phyloP scores from a whole-genome alignment of 2,329 filamentous ascomycete species.

The Aureobasidium sp. region DNA sequence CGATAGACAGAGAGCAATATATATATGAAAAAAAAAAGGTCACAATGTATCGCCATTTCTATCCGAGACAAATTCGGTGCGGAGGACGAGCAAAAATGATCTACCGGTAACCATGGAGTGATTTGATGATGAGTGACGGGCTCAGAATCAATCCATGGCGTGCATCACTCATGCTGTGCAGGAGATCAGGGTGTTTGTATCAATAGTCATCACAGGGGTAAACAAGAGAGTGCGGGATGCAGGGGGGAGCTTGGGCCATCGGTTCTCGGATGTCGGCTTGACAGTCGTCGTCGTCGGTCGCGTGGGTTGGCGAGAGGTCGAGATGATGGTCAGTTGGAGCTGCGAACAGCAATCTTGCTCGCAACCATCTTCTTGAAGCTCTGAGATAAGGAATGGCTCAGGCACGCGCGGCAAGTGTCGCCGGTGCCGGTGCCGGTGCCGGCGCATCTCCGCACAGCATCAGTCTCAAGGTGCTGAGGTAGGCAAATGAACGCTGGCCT shows the following conservation, averaged over 20 bases:
- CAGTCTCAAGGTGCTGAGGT: conserved; percentile 78
- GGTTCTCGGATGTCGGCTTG: conserved; percentile 13
- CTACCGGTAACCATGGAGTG: too few species aligned
- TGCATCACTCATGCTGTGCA: conserved; percentile 4
- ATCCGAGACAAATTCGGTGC: too few species aligned
- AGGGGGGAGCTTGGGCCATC: conserved; percentile 11
- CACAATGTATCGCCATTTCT: too few species aligned
- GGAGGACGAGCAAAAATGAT: too few species aligned
- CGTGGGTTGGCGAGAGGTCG: too few species aligned
- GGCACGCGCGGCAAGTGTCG: conserved; percentile 1
- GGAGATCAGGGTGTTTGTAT: background rate
- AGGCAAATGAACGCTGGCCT: conserved; percentile 55
- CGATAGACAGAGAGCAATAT: too few species aligned
- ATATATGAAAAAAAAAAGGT: too few species aligned
- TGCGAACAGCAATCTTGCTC: background rate
- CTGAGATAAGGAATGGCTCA: conserved; percentile 6
- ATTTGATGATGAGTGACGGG: background rate
- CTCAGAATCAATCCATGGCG: background rate
- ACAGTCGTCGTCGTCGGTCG: conserved; percentile 4
- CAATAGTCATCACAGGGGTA: background rate
- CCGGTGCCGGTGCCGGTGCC: background rate
- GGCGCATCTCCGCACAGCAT: conserved; percentile 59
- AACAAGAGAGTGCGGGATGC: background rate
- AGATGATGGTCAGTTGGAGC: too few species aligned
- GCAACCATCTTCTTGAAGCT: background rate